These are phyloP conservation scores for Daedaleopsis sinensis DNA, from an alignment of 768 basidiomycete genomes.

Conservation along the genomic window DNA sequence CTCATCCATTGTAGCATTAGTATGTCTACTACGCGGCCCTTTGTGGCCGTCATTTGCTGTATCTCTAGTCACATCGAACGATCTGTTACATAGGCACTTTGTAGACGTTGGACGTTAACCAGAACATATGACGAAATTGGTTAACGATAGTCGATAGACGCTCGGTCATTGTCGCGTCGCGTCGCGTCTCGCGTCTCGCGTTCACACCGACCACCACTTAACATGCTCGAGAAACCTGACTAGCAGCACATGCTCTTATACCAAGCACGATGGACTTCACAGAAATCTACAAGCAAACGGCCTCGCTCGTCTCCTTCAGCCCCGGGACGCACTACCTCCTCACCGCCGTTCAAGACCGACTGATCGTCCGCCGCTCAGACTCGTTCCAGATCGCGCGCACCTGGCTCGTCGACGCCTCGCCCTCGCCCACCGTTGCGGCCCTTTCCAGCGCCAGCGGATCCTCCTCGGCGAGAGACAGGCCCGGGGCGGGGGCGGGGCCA, in stretches of 20 bases:
- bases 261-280: conserved; percentile 76
- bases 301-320: conserved; percentile 74
- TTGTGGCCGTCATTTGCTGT: no score
- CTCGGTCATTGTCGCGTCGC: no score
- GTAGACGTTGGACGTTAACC: no score
- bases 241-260: neutral
- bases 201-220: no score
- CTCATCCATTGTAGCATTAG: no score
- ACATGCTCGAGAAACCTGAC: neutral
- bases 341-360: conserved; percentile 73
- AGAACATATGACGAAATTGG: no score
- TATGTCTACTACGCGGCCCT: no score
- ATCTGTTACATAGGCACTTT: no score
- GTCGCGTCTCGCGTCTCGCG: no score
- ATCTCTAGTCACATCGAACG: no score
- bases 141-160: no score
- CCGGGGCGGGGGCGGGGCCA: no score
- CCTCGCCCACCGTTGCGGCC: conserved; percentile 51
- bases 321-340: conserved; percentile 87
- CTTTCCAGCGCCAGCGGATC: conserved; percentile 25
- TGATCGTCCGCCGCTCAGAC: conserved; percentile 84
- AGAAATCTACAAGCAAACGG: conserved; percentile 78
- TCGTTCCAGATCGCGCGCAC: conserved; percentile 83
- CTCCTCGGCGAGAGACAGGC: neutral
- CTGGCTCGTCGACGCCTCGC: conserved; percentile 66